Conservation (phyloP, 2,329 filamentous ascomycete species). For the Tolypocladium pustulatum region DNA sequence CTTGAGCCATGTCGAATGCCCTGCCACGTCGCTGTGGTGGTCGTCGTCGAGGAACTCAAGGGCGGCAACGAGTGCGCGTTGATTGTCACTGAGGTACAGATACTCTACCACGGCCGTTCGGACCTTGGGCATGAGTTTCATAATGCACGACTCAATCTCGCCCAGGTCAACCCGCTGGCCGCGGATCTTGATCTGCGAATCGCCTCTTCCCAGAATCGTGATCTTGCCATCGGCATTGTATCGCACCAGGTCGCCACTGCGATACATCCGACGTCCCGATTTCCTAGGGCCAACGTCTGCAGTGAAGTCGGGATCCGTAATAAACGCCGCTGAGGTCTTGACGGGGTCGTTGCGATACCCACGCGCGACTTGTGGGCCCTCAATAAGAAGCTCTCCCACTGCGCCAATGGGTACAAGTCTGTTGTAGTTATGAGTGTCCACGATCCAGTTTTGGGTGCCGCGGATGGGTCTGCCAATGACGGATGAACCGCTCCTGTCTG, state of each 20-base stretch:
- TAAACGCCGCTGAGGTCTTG: background rate
- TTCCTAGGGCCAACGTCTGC: background rate
- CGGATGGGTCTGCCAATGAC: background rate
- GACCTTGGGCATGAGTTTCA: background rate
- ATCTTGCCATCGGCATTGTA: background rate
- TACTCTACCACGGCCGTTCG: background rate
- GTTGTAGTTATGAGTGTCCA: background rate
- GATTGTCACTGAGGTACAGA: background rate
- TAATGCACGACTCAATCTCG: background rate
- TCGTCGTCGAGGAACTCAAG: background rate
- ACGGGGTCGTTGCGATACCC: background rate
- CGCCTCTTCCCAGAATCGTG: background rate
- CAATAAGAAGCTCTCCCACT: background rate
- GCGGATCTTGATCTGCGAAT: background rate
- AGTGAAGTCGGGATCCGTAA: background rate
- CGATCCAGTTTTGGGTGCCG: background rate
- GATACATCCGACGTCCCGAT: background rate
- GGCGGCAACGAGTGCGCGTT: background rate
- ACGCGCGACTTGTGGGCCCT: background rate
- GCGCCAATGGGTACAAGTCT: background rate
- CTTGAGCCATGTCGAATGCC: background rate
- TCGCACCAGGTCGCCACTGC: background rate
- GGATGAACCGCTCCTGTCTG: background rate
- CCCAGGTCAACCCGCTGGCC: background rate
- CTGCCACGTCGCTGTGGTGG: background rate